phyloP scores from a whole-genome alignment of 1,284 basidiomycete genomes.

The Omphalotus olearius region DNA sequence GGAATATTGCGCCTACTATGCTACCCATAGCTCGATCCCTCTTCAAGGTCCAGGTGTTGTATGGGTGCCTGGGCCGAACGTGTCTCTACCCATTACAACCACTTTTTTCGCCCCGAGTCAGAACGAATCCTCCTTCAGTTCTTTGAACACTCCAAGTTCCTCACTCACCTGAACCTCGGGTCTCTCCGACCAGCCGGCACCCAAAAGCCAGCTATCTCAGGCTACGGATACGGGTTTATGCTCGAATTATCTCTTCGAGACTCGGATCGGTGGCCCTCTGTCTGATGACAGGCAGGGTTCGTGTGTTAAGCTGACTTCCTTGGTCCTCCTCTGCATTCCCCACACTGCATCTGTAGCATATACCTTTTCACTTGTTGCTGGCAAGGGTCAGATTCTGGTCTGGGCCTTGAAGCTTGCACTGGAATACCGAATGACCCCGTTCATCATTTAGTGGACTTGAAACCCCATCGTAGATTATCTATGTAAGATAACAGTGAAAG shows the following conservation, averaged over 20 bases:
- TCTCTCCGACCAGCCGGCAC: conserved; percentile 81
- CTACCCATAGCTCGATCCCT: no score
- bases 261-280: conserved; percentile 77
- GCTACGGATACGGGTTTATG: conserved; percentile 86
- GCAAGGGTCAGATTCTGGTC: conserved; percentile 69
- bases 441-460: no score
- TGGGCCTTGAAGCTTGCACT: conserved; percentile 97
- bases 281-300: conserved; percentile 69
- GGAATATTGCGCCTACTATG: no score
- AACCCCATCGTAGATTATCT: no score
- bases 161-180: conserved; percentile 80
- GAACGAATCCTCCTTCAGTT: conserved; percentile 53
- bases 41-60: no score
- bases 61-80: no score
- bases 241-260: conserved; percentile 97
- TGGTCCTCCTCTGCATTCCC: not conserved
- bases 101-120: no score
- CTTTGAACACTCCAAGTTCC: conserved; percentile 84
- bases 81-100: no score
- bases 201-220: conserved; percentile 79
- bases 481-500: no score
- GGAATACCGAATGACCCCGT: no score
- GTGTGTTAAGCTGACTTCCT: no score
- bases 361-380: conserved; percentile 70
- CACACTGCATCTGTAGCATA: conserved; percentile 41